These are phyloP conservation scores for Irpex lacteus DNA, from an alignment of 1,284 basidiomycete genomes.

Conservation along the genomic window DNA sequence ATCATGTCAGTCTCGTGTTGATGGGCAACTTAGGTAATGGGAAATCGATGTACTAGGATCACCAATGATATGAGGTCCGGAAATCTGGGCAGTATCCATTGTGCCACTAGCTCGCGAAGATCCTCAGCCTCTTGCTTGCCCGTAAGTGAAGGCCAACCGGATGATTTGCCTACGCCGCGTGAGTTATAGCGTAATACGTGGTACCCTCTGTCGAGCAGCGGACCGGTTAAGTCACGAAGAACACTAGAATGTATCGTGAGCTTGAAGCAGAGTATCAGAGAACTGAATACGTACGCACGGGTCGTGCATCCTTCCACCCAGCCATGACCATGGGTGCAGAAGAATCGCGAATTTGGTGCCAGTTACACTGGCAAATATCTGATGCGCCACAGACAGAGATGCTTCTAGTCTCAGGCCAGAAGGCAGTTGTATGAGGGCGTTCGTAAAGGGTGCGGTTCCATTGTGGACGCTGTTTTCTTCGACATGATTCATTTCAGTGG, in stretches of 20 bases:
- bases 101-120: constrained; percentile 51
- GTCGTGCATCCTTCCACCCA: constrained; percentile 72
- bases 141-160: constrained; percentile 68
- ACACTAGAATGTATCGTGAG: constrained; percentile 25
- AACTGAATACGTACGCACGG: constrained; percentile 46
- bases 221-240: constrained; percentile 25
- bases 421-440: constrained; percentile 18
- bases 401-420: constrained; percentile 20
- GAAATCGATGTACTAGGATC: constrained; percentile 44
- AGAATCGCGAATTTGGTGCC: constrained; percentile 52
- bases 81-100: constrained; percentile 50
- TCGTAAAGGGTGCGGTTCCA: not conserved
- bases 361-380: not conserved
- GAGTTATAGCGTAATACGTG: constrained; percentile 72
- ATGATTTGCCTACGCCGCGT: constrained; percentile 69
- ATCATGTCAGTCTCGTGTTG: not conserved
- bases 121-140: constrained; percentile 68
- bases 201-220: constrained; percentile 45
- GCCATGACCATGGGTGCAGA: constrained; percentile 77
- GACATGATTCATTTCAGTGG: not conserved
- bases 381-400: constrained; percentile 13
- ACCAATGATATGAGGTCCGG: constrained; percentile 44
- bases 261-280: not conserved
- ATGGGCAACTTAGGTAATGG: not conserved
- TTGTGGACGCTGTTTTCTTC: not conserved